Evolutionary conservation across 139 green algal species (phyloP).

Genomic region (Klebsormidium nitens): DNA sequence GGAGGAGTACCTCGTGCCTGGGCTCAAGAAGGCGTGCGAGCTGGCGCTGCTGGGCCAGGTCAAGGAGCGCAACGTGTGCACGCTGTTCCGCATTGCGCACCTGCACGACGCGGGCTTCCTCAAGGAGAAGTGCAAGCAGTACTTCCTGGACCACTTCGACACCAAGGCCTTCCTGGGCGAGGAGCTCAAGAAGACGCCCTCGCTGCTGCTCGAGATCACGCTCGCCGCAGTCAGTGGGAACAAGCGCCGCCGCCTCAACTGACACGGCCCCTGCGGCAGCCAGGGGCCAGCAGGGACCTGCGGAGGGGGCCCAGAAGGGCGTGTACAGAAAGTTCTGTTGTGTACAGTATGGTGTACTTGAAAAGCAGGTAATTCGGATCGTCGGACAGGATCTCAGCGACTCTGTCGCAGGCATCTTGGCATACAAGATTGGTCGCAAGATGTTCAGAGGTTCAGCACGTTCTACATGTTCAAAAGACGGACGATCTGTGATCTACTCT

Average conservation of each 20-base stretch:
- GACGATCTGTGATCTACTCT: too few relatives aligned
- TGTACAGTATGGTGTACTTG: too few relatives aligned
- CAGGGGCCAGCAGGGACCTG: too few relatives aligned
- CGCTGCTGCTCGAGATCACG: conserved; percentile 11
- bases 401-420: too few relatives aligned
- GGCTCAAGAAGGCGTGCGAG: conserved; percentile 13
- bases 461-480: too few relatives aligned
- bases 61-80: conserved; percentile 5
- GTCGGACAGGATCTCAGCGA: too few relatives aligned
- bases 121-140: conserved; percentile 18
- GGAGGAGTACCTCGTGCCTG: conserved; percentile 13
- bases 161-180: conserved; percentile 1
- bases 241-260: conserved; percentile 12
- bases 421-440: too few relatives aligned
- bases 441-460: too few relatives aligned
- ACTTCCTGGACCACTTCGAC: conserved; percentile 9
- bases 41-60: conserved; percentile 7
- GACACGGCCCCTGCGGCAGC: too few relatives aligned
- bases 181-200: conserved; percentile 14
- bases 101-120: neutral
- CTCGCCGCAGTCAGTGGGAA: neutral
- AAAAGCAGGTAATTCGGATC: too few relatives aligned
- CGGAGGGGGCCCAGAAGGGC: too few relatives aligned
- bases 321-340: too few relatives aligned
- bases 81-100: conserved; percentile 3